Percentiles rank a stretch among this genome's conserved stretches.
Conservation (phyloP, 805 yeast genomes). For the Metschnikowia baotianmanensis region DNA sequence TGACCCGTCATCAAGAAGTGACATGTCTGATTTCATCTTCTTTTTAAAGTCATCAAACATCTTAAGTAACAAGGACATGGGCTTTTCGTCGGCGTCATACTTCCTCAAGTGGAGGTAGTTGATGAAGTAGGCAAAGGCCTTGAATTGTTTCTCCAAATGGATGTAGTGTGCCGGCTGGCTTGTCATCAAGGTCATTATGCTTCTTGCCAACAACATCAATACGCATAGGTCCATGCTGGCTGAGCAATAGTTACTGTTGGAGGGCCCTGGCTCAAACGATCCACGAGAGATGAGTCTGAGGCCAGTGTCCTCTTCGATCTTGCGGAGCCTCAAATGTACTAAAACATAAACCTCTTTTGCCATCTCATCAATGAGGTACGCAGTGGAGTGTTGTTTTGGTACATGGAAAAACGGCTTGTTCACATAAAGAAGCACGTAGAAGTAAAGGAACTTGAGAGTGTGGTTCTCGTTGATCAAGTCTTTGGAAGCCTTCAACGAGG, state of each 20-base stretch:
- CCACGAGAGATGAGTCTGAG: neutral
- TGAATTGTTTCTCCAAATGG: conserved; percentile 18
- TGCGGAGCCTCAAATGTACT: conserved; percentile 12
- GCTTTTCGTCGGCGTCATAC: conserved; percentile 17
- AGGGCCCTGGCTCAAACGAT: neutral
- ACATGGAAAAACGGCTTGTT: conserved; percentile 22
- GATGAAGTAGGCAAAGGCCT: conserved; percentile 15
- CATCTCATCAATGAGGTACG: conserved; percentile 19
- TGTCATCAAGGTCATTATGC: conserved; percentile 16
- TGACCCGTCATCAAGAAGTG: neutral
- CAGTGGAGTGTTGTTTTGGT: conserved; percentile 18
- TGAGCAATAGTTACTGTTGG: conserved; percentile 11
- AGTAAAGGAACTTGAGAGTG: conserved; percentile 17
- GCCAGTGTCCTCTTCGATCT: conserved; percentile 9
- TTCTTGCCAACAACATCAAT: conserved; percentile 16
- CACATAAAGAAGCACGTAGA: conserved; percentile 16
- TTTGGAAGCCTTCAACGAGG: conserved; percentile 14
- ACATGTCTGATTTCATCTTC: conserved; percentile 1
- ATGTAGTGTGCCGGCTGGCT: conserved; percentile 19
- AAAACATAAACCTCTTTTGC: conserved; percentile 17
- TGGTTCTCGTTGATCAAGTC: conserved; percentile 17
- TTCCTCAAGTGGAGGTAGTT: conserved; percentile 16
- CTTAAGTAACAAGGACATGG: conserved; percentile 12
- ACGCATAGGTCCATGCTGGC: conserved; percentile 19
- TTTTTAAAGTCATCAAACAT: conserved; percentile 11